Conservation (phyloP, 1,139 yeast genomes). For the Yamadazyma kanchanaburiensis region DNA sequence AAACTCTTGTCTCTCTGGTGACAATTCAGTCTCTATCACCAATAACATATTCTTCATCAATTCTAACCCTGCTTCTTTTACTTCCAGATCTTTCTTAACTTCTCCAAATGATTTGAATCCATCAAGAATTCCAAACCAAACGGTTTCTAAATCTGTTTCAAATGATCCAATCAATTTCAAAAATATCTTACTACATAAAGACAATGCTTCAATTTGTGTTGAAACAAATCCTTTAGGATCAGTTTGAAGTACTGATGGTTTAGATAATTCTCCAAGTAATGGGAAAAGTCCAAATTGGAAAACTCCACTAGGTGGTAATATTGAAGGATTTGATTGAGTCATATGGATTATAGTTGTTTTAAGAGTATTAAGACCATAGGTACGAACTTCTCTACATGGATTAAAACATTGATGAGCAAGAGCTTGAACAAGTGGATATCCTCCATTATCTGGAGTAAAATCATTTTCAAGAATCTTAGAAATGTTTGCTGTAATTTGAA, state of each 20-base stretch:
- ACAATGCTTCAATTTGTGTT: slow-evolving; percentile 66
- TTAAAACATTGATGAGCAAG: slow-evolving; percentile 86
- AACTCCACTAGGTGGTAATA: slow-evolving; percentile 48
- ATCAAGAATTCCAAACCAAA: slow-evolving; percentile 39
- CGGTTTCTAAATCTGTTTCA: slow-evolving; percentile 19
- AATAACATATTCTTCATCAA: slow-evolving; percentile 57
- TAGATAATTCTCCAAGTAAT: slow-evolving; percentile 60
- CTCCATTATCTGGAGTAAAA: slow-evolving; percentile 23
- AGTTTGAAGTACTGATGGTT: slow-evolving; percentile 63
- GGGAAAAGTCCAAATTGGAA: slow-evolving; percentile 78
- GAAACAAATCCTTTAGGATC: slow-evolving; percentile 62
- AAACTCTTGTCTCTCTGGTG: slow-evolving; percentile 19
- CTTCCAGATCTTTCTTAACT: slow-evolving; percentile 36
- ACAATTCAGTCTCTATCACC: slow-evolving; percentile 31
- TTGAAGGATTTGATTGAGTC: slow-evolving; percentile 16
- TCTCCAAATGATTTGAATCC: slow-evolving; percentile 26
- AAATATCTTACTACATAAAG: slow-evolving; percentile 68
- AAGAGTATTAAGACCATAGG: slow-evolving; percentile 57
- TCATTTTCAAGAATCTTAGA: slow-evolving; percentile 24
- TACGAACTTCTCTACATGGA: slow-evolving; percentile 76
- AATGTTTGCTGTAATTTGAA: slow-evolving; percentile 55
- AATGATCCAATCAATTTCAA: slow-evolving; percentile 43
- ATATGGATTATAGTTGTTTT: slow-evolving; percentile 41
- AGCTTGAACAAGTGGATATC: slow-evolving; percentile 69
- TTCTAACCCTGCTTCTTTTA: slow-evolving; percentile 58